Evolutionary conservation across 164 flowering plant species (phyloP), one percentile per base, ranked within the genome.

Genomic region (Houttuynia cordata): DNA sequence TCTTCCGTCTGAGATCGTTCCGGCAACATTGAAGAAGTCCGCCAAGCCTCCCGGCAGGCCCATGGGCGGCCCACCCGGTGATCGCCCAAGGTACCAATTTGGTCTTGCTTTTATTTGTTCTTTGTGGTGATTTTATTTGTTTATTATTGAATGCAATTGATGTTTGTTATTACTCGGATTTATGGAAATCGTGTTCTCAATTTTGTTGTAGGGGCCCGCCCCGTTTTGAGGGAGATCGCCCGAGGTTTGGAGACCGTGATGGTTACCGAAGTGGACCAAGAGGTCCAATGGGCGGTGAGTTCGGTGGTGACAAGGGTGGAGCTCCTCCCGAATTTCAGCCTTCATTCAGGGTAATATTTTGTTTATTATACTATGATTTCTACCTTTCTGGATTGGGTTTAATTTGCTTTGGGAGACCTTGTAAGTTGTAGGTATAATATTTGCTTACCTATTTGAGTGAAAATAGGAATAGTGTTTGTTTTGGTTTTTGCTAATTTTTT

Each of bases 291-390:
- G 82, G 79, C 40, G 83, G 78, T 17, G 37, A 30, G 37, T 71
- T 74, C 21, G 60, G 60, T 58, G 81, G 81, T 41, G 86, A 79
- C 24, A 81, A 79, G 64, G 80, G 80, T 47, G 86, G 80, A 50
- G 86, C 86, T 24, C 86, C 83, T 22, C 77, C 86, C 7, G 86
- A 81, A 20, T 81, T 51, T 53, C 81, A 81, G 66, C 86, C 86
- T 57, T 72, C 81, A 7, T 81, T 78, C 53, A 74, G 79, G 84
- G 84, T 75, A 75, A 75, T 6, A 3, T 49, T 24, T 56, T 10
- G 10, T 56, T 14, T 56, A 13, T 6, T 30, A 6, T 30, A 30
- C 37, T 2, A 2, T 30, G 37, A 30, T 30, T 30, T 30, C 2
- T 30, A 30, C 6, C 37, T 30, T 30, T 30, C 37, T 30, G 37